A percentile compares a stretch with the other conserved stretches of the same genome.
These are phyloP conservation scores for Delitschia confertaspora DNA, from an alignment of 495 filamentous ascomycete genomes.

Conservation along the genomic window DNA sequence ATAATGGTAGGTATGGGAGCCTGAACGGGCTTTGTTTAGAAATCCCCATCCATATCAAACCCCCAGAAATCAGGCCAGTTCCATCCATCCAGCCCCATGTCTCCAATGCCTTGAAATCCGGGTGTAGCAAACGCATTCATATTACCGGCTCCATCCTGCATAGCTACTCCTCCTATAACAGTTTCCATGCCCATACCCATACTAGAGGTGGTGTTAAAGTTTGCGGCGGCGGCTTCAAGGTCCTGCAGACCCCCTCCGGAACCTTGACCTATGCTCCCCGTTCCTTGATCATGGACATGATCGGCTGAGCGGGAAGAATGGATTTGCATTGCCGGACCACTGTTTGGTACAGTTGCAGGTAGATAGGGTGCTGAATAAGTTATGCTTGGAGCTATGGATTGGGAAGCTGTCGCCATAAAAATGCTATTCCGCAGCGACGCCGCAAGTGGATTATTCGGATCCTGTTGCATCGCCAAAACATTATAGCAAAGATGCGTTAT, in stretches of 20 bases:
- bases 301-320: no score
- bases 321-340: no score
- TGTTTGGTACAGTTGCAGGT: background rate
- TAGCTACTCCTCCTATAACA: background rate
- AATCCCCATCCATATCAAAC: constrained; percentile 21
- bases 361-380: background rate
- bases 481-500: constrained; percentile 16
- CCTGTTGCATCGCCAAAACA: constrained; percentile 21
- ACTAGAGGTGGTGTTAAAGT: background rate
- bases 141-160: background rate
- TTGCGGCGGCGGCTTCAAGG: background rate
- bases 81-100: constrained; percentile 9
- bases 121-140: constrained; percentile 1
- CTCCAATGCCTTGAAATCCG: constrained; percentile 1
- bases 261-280: no score
- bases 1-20: no score
- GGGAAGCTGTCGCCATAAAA: background rate
- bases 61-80: constrained; percentile 20
- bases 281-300: no score
- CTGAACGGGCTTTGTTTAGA: no score
- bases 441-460: constrained; percentile 11
- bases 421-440: constrained; percentile 3
- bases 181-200: background rate
- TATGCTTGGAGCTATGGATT: no score
- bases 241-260: background rate